Base-by-base conservation (phyloP, 2,329 filamentous ascomycete species). In the Talaromyces sp. region DNA sequence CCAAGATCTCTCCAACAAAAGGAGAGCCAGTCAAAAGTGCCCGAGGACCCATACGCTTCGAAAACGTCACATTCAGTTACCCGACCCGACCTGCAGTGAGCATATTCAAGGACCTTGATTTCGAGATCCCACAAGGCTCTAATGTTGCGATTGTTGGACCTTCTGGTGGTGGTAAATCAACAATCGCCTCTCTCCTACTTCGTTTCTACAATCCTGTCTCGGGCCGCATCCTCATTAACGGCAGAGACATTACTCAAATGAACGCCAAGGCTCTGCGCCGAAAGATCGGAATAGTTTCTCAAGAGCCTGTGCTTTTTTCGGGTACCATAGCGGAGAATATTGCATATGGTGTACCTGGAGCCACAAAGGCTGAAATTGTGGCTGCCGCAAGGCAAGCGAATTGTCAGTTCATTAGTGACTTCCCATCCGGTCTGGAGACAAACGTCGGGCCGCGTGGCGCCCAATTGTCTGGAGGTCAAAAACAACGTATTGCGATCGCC, bases 81-180 rank as follows among this genome's bases (percentile, higher is more conserved):
- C 95, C 95, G 3, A 99, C 95, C 0, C 84, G 96, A 12, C 95
- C 95, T 14, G 93, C 92, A 4, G 93, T 98, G 40, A 85, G 81
- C 3, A 98, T 99, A 69, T 99, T 99, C 80, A 88, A 91, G 66
- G 87, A 91, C 23, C 82, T 99, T 50, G 86, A 88, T 74, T 99
- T 99, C 71, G 90, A 89, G 69, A 97, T 99, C 61, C 91, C 93
- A 0, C 90, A 93, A 48, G 95, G 95, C 33, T 93, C 88, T 66
- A 98, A 98, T 71, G 92, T 99, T 25, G 96, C 93, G 60, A 93
- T 99, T 67, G 96, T 99, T 59, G 95, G 95, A 0, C 93, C 95
- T 2, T 97, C 92, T 21, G 95, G 95, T 64, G 95, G 95, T 65
- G 95, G 95, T 65, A 99, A 99, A 78, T 96, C 91, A 1, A 99